Evolutionary conservation across 2,329 filamentous ascomycete species (phyloP), one percentile per base, ranked within the genome.

Genomic region (Talaromyces sp.): DNA sequence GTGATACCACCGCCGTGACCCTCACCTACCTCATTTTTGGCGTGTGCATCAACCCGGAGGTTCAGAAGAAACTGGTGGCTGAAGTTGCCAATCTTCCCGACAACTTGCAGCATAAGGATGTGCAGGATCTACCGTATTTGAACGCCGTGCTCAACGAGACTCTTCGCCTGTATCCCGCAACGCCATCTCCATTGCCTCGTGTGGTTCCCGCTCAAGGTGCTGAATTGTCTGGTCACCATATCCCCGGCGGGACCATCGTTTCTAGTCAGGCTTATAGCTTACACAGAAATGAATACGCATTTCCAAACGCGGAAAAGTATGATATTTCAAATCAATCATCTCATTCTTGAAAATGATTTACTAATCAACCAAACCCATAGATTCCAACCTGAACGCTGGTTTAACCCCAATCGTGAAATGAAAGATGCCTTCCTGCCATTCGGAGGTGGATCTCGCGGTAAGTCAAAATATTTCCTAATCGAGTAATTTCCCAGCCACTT

Each of bases 381-480:
- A 35, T 86, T 81, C 75, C 73, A 82, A 46, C 73, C 78, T 33
- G 73, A 65, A 2, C 73, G 83, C 6, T 85, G 82, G 81, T 55
- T 73, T 43, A 35, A 73, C 25, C 56, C 56, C 5, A 58, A 35
- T 3, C 31, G 61, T 45, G 72, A 73, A 48, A 73, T 76, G 62
- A 77, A 80, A 55, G 73, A 78, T 1, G 81, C 81, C 11, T 87
- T 88, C 65, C 85, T 84, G 76, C 84, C 85, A 0, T 89, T 88
- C 67, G 82, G 85, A 1, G 85, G 81, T 25, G 86, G 86, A 0
- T 81, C 85, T 0, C 75, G 85, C 22, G 85, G 56, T 58, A 53
- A 41, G 56, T 53, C 13, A 13, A 3, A 39, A 5, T 35, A 28
- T 48, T 33, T 31, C 25, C 35, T 25, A 10, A 13, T n/a, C 11